These are phyloP conservation scores for Xylariaceae sp. DNA, from an alignment of 2,329 filamentous ascomycete species.

Conservation along the genomic window DNA sequence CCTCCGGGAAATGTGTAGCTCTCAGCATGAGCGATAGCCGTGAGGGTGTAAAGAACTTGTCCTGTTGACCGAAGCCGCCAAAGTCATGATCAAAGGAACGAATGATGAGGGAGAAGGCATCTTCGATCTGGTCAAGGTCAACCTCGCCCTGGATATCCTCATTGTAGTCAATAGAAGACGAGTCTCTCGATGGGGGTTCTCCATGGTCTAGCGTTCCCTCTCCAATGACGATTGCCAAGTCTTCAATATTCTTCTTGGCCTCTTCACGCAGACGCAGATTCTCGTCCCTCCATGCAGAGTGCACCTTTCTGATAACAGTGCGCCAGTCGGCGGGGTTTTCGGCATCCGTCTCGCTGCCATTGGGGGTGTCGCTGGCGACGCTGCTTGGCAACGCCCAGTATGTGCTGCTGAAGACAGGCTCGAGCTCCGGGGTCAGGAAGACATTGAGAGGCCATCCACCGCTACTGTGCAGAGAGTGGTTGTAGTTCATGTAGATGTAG, in stretches of 20 bases:
- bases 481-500: constrained; percentile 97
- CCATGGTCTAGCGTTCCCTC: constrained; percentile 57
- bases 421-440: constrained; percentile 90
- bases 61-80: constrained; percentile 76
- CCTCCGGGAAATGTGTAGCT: constrained; percentile 66
- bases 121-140: constrained; percentile 87
- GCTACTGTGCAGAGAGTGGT: constrained; percentile 84
- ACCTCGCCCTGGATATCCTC: constrained; percentile 61
- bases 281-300: constrained; percentile 75
- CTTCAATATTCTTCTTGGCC: constrained; percentile 75
- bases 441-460: constrained; percentile 96
- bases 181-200: constrained; percentile 11
- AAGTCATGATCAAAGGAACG: constrained; percentile 75
- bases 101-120: constrained; percentile 78
- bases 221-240: constrained; percentile 82
- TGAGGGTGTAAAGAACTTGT: constrained; percentile 86
- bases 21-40: constrained; percentile 81
- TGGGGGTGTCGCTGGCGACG: constrained; percentile 34
- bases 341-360: constrained; percentile 33
- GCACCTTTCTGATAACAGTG: constrained; percentile 76
- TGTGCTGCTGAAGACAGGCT: constrained; percentile 93
- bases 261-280: constrained; percentile 79
- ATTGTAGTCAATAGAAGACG: constrained; percentile 21
- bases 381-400: constrained; percentile 87
- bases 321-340: constrained; percentile 58